A percentile compares a stretch with the other conserved stretches of the same genome.
Evolutionary conservation across 345 rosid species (phyloP).

Genomic region (Murraya koenigii): DNA sequence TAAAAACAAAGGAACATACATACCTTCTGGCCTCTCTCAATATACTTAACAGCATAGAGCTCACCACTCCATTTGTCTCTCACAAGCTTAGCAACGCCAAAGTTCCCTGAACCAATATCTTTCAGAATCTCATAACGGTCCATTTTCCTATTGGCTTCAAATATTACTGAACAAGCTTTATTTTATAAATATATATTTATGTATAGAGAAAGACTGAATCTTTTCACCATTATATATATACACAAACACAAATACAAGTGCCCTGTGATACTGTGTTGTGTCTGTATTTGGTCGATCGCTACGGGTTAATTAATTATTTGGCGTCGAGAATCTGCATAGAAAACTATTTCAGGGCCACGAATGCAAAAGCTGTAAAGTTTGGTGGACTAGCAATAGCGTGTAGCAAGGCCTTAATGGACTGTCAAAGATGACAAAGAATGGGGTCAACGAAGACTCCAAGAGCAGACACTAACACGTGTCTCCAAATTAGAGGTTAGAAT

Average conservation of each 20-base stretch:
- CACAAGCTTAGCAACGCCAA: slow-evolving; percentile 84
- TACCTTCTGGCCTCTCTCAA: slow-evolving; percentile 85
- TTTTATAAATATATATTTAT: not conserved
- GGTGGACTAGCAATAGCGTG: not conserved
- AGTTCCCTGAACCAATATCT: slow-evolving; percentile 90
- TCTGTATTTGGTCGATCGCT: not conserved
- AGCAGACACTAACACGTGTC: slow-evolving; percentile 25
- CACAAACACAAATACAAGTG: too few species aligned
- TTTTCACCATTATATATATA: too few species aligned
- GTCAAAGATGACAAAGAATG: not conserved
- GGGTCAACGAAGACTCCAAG: slow-evolving; percentile 18
- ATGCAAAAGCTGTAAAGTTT: not conserved
- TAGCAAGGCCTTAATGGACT: not conserved
- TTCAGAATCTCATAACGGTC: slow-evolving; percentile 75
- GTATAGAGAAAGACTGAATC: too few species aligned
- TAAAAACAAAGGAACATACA: too few species aligned
- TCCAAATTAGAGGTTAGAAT: slow-evolving; percentile 8
- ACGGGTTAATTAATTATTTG: not conserved
- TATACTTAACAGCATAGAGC: slow-evolving; percentile 74
- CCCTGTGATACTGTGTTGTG: too few species aligned
- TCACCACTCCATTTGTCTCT: slow-evolving; percentile 58
- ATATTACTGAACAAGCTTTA: not conserved
- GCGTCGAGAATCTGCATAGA: slow-evolving; percentile 18
- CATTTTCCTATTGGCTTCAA: slow-evolving; percentile 30
- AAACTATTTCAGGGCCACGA: slow-evolving; percentile 13